phyloP scores from a whole-genome alignment of 257 asterid species.

The Galeopsis tetrahit region DNA sequence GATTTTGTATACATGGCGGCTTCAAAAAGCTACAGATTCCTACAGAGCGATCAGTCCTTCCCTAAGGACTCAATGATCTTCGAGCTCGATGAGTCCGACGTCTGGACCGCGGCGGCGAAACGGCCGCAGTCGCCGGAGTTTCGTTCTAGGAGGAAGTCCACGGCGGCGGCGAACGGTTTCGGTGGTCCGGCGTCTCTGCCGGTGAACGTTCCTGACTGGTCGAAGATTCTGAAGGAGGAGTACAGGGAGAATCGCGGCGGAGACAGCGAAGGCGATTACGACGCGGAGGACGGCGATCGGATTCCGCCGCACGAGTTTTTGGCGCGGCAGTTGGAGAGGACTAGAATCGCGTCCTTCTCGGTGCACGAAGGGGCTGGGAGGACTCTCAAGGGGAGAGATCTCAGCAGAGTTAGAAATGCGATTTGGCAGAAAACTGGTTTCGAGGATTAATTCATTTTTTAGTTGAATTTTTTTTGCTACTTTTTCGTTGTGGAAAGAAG shows the following conservation, averaged over 20 bases:
- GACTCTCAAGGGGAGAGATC: constrained; percentile 95
- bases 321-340: constrained; percentile 54
- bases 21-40: constrained; percentile 65
- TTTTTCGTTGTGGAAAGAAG: constrained; percentile 3
- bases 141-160: constrained; percentile 46
- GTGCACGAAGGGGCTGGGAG: constrained; percentile 96
- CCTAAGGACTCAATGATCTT: constrained; percentile 49
- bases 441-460: constrained; percentile 54
- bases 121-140: constrained; percentile 66
- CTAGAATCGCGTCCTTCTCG: constrained; percentile 75
- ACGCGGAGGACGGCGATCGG: constrained; percentile 51
- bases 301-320: constrained; percentile 91
- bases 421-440: constrained; percentile 98
- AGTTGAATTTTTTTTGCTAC: background rate
- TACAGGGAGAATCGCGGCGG: constrained; percentile 58
- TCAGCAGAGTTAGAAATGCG: constrained; percentile 93
- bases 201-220: constrained; percentile 97
- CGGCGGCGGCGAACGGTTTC: constrained; percentile 25
- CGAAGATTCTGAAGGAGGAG: constrained; percentile 87
- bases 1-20: constrained; percentile 59
- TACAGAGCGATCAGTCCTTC: constrained; percentile 45
- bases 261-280: constrained; percentile 47
- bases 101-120: constrained; percentile 57
- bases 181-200: constrained; percentile 73
- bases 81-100: constrained; percentile 91